These are phyloP conservation scores for Waitea zeae DNA, from an alignment of 1,284 basidiomycete species.

Conservation along the genomic window DNA sequence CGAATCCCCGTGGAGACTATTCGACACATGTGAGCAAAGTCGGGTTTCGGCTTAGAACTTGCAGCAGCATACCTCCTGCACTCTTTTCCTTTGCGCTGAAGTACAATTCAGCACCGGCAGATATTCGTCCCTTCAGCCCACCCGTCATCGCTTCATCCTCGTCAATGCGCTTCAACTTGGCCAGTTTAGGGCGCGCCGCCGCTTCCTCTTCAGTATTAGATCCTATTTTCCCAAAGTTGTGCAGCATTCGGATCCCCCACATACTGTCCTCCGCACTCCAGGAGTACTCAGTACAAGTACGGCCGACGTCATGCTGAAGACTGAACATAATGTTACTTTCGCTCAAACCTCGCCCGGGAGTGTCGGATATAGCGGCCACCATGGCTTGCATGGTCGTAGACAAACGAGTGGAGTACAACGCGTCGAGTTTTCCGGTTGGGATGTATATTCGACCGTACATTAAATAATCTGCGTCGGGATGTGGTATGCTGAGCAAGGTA, in stretches of 20 bases:
- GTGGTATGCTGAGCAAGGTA: constrained; percentile 7
- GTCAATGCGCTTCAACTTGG: constrained; percentile 47
- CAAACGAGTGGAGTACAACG: constrained; percentile 73
- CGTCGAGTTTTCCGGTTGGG: constrained; percentile 77
- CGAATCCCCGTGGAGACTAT: constrained; percentile 85
- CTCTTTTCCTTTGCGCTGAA: constrained; percentile 87
- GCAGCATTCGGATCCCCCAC: constrained; percentile 80
- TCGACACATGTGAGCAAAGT: constrained; percentile 4
- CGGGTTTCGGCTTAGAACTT: background rate
- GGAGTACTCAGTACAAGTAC: constrained; percentile 88
- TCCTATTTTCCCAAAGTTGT: constrained; percentile 71
- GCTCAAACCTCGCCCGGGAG: constrained; percentile 27
- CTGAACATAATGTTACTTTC: constrained; percentile 77
- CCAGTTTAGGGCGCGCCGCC: too few species aligned
- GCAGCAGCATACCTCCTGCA: constrained; percentile 56
- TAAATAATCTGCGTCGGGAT: constrained; percentile 50
- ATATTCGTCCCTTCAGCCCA: constrained; percentile 78
- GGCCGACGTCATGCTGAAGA: constrained; percentile 83
- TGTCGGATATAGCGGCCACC: constrained; percentile 63
- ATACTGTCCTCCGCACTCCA: constrained; percentile 91
- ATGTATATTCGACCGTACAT: constrained; percentile 88
- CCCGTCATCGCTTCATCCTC: constrained; percentile 85
- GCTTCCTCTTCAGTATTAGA: constrained; percentile 15
- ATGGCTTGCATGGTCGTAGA: constrained; percentile 53
- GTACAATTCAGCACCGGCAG: constrained; percentile 88